Evolutionary conservation across 1,139 yeast genomes (phyloP).

Genomic region (Candida labiduridarum): DNA sequence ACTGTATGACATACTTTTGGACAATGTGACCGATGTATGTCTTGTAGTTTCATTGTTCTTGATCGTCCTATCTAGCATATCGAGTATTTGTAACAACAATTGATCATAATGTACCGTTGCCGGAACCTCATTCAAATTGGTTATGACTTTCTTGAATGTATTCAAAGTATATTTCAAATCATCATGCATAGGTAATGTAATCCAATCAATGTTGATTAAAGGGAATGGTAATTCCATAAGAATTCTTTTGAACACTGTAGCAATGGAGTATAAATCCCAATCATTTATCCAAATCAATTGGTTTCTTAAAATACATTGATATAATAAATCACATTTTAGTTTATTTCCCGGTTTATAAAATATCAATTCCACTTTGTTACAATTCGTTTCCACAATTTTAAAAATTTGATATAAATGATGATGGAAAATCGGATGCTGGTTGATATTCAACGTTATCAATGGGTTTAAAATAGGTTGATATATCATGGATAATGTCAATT

Average conservation of each 20-base stretch:
- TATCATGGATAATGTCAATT: slow-evolving; percentile 22
- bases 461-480: slow-evolving; percentile 27
- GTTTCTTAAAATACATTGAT: slow-evolving; percentile 56
- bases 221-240: slow-evolving; percentile 47
- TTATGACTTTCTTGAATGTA: slow-evolving; percentile 25
- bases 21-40: slow-evolving; percentile 47
- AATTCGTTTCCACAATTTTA: slow-evolving; percentile 48
- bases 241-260: slow-evolving; percentile 53
- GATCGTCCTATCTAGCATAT: slow-evolving; percentile 39
- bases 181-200: slow-evolving; percentile 52
- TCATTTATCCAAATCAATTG: slow-evolving; percentile 58
- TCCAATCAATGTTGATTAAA: slow-evolving; percentile 44
- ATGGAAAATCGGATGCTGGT: slow-evolving; percentile 34
- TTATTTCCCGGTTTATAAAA: slow-evolving; percentile 64
- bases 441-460: slow-evolving; percentile 22
- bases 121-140: slow-evolving; percentile 10
- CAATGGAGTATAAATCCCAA: slow-evolving; percentile 66
- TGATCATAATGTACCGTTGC: slow-evolving; percentile 19
- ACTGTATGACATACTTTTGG: slow-evolving; percentile 53
- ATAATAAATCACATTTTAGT: slow-evolving; percentile 49
- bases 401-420: slow-evolving; percentile 53
- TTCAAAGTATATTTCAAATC: slow-evolving; percentile 39
- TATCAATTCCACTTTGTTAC: slow-evolving; percentile 46
- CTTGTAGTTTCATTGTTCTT: slow-evolving; percentile 35
- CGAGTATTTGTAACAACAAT: slow-evolving; percentile 44